These are phyloP conservation scores for Aspergillus diversus DNA, from an alignment of 495 filamentous ascomycete genomes.

Conservation along the genomic window DNA sequence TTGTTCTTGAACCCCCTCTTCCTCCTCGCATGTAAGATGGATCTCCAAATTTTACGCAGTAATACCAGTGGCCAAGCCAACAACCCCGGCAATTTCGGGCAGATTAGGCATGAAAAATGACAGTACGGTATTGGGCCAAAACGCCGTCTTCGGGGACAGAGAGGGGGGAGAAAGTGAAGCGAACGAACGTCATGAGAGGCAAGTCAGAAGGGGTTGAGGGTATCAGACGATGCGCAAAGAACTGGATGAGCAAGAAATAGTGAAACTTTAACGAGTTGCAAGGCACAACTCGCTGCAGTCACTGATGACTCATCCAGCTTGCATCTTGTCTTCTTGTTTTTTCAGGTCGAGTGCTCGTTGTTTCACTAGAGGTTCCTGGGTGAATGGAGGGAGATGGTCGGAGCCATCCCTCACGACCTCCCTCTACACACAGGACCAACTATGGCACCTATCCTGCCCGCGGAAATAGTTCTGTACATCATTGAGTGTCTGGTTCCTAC, in stretches of 20 bases:
- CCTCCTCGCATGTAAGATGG: background rate
- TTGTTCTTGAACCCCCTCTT: background rate
- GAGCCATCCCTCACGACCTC: background rate
- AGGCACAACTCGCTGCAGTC: background rate
- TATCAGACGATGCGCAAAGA: background rate
- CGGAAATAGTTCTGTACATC: conserved; percentile 30
- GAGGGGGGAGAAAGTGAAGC: conserved; percentile 1
- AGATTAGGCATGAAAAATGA: conserved; percentile 18
- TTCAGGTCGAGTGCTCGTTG: background rate
- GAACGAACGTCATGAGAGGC: background rate
- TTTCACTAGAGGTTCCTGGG: background rate
- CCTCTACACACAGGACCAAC: background rate
- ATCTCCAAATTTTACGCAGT: background rate
- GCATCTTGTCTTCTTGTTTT: background rate
- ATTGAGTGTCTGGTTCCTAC: conserved; percentile 26
- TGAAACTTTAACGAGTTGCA: background rate
- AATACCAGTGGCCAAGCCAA: background rate
- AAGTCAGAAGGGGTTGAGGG: background rate
- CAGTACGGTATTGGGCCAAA: conserved; percentile 13
- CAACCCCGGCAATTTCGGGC: background rate
- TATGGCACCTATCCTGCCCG: conserved; percentile 18
- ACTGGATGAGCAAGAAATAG: background rate
- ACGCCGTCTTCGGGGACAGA: background rate
- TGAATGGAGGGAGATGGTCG: background rate
- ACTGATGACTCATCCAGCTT: background rate